Base-by-base conservation (phyloP, 139 green algal species). In the Chlorella sorokiniana region DNA sequence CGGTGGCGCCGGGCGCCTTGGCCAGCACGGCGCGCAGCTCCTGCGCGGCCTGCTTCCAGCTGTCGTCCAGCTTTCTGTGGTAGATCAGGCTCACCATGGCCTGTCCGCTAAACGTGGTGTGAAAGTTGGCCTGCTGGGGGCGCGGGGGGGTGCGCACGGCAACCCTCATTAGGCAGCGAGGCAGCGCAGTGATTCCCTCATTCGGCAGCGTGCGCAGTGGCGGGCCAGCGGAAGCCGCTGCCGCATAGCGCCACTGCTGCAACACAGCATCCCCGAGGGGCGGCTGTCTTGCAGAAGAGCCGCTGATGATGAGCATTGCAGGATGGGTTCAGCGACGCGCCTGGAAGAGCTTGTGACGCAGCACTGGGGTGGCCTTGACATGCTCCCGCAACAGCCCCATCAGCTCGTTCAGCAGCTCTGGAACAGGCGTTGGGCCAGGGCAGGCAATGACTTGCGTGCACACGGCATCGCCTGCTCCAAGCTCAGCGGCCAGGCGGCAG, bases 61-160 rank as follows among this genome's bases (percentile, higher is more conserved):
- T 85, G 11, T 90, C 91, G 31, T 94, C 87, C 54, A 98, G 85
- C 76, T 92, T 90, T n/a, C 87, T 89, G 83, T 97, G 93, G 81
- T 98, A 98, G 20, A 96, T 82, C 61, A 98, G 72, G 0, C 91
- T 95, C 8, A 97, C 87, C 90, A 98, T 93, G n/a, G 89, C 85
- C 40, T 98, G 71, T 4, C 93, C 93, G 42, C 67, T 89, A 40
- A 97, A 85, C 1, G 95, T 95, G 61, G 94, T 98, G 86, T 97
- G 95, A 82, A 97, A 97, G 83, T 96, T 97, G 75, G 88, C 92
- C 88, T 96, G 81, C 45, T 16, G 6, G 16, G 4, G 61, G 8
- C 27, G 25, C 4, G 4, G 18, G 54, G 54, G 4, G 10, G 14
- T 14, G 54, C n/a, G n/a, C n/a, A 59, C 48, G 48, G 14, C 48